Evolutionary conservation across 2,329 filamentous ascomycete genomes (phyloP).

Genomic region (Paecilomyces niveus): DNA sequence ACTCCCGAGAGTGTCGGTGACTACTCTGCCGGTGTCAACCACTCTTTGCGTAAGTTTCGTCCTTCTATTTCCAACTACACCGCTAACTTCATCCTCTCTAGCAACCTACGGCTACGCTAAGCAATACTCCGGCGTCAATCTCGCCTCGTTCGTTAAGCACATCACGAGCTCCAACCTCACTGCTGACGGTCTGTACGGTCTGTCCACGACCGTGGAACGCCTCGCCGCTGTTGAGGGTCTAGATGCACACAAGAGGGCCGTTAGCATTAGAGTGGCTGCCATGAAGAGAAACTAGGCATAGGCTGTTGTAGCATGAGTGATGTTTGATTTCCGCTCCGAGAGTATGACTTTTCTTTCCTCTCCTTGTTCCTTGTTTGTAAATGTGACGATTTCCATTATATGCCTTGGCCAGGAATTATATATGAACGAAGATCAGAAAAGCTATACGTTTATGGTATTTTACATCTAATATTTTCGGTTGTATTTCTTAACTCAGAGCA

Average conservation of each 20-base stretch:
- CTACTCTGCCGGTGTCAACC: conserved; percentile 96
- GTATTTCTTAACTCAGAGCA: neutral
- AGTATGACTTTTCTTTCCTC: neutral
- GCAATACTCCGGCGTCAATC: conserved; percentile 96
- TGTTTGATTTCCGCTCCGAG: neutral
- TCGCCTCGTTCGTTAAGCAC: conserved; percentile 94
- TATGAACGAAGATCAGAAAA: neutral
- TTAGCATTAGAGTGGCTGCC: conserved; percentile 55
- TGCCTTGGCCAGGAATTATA: neutral
- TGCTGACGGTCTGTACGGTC: conserved; percentile 73
- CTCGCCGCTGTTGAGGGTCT: conserved; percentile 89
- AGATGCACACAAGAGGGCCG: conserved; percentile 78
- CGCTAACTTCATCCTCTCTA: conserved; percentile 29
- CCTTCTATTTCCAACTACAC: conserved; percentile 9
- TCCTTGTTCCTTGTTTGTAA: neutral
- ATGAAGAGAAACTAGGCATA: conserved; percentile 18
- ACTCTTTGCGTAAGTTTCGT: conserved; percentile 76
- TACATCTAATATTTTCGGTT: neutral
- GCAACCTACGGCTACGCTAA: conserved; percentile 97
- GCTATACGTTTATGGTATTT: neutral
- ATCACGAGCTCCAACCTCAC: conserved; percentile 93
- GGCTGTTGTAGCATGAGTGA: neutral
- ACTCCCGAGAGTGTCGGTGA: conserved; percentile 97
- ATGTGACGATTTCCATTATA: neutral
- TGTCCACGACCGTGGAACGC: conserved; percentile 87